Evolutionary conservation across 2,329 filamentous ascomycete genomes (phyloP), one percentile per base, ranked within the genome.

Genomic region (Trichoderma brevicompactum): DNA sequence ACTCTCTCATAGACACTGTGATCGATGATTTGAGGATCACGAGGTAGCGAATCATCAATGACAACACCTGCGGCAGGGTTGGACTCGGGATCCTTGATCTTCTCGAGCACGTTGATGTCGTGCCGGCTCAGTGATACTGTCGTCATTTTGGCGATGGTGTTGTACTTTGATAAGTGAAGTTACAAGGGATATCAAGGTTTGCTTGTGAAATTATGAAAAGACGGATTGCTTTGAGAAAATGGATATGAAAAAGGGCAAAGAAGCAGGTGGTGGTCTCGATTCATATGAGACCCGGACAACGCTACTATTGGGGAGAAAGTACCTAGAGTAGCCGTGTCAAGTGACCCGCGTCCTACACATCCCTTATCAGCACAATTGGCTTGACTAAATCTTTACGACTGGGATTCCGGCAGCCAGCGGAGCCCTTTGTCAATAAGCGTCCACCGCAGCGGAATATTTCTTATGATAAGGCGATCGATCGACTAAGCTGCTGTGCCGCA

Each of bases 21-120:
- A 68, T 89, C 82, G 41, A 77, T 79, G 70, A 89, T 73, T 65
- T 87, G 79, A 4, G 87, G 86, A 67, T 89, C 86, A 69, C 82
- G 85, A 8, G 81, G 85, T 66, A 83, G 77, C 36, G 79, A 81
- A 49, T 79, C 72, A 73, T 89, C 85, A 65, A 89, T 79, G 64
- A 86, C 78, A 61, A 87, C 76, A 12, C 81, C 78, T 9, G 81
- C 77, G 15, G 82, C 79, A 13, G 87, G 84, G 68, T 89, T 82
- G 7, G 83, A 83, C 72, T 90, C 88, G 1, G 87, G 87, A 67
- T 90, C 87, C 71, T 85, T 86, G 75, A 90, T 89, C 74, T 89
- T 89, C 68, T 85, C 82, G 65, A 90, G 83, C 69, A 90, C 82
- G 65, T 86, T 82, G 74, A 86, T 77, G 73, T 90, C 88, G 68